A percentile compares a stretch with the other conserved stretches of the same genome.
Evolutionary conservation across 805 yeast genomes (phyloP).

Genomic region (Pichia kluyveri): DNA sequence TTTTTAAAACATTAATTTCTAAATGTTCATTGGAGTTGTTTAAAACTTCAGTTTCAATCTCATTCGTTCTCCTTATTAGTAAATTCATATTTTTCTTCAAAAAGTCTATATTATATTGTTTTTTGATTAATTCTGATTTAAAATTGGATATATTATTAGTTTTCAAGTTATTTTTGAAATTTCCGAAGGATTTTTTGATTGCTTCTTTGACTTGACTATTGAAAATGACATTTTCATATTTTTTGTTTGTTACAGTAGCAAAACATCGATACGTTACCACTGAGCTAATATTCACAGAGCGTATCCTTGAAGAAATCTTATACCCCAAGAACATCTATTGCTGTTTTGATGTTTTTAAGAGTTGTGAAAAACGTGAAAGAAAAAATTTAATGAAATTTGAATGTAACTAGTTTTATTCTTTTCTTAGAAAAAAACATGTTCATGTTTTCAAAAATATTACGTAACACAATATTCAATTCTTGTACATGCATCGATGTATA

Average conservation of each 20-base stretch:
- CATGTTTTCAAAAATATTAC: too few relatives aligned
- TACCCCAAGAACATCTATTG: not conserved
- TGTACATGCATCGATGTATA: too few relatives aligned
- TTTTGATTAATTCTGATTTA: slow-evolving; percentile 7
- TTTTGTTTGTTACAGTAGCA: not conserved
- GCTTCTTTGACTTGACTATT: slow-evolving; percentile 2
- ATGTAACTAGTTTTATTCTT: too few relatives aligned
- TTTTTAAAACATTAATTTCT: not conserved
- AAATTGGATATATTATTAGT: slow-evolving; percentile 1
- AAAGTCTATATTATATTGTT: slow-evolving; percentile 6
- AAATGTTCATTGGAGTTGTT: slow-evolving; percentile 2
- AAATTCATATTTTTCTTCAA: slow-evolving; percentile 5
- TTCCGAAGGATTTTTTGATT: slow-evolving; percentile 6
- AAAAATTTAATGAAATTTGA: too few relatives aligned
- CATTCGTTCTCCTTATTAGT: slow-evolving; percentile 1
- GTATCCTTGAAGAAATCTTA: not conserved
- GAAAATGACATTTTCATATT: not conserved
- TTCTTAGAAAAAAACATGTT: too few relatives aligned
- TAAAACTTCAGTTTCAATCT: slow-evolving; percentile 6
- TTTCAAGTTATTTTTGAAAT: slow-evolving; percentile 9
- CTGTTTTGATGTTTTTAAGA: too few relatives aligned
- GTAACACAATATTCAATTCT: too few relatives aligned
- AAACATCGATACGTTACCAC: not conserved
- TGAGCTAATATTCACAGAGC: not conserved
- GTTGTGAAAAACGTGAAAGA: too few relatives aligned